phyloP scores from a whole-genome alignment of 768 basidiomycete genomes.

The Kwoniella mangroviensis region DNA sequence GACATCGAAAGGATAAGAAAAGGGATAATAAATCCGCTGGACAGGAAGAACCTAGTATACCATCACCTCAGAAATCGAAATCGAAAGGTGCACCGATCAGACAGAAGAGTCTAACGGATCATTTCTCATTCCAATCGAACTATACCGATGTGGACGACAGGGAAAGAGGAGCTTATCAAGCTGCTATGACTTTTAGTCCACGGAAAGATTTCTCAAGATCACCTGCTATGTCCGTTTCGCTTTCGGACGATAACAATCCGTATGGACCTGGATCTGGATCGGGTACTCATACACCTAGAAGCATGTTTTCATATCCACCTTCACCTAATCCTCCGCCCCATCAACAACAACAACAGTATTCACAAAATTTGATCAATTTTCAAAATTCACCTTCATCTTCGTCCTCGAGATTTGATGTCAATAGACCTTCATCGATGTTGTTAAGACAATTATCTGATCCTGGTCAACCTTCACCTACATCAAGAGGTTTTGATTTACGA shows the following conservation, averaged over 20 bases:
- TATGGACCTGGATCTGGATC: neutral
- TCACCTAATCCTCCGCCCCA: slow-evolving; percentile 9
- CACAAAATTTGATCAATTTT: slow-evolving; percentile 4
- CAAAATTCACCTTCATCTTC: slow-evolving; percentile 5
- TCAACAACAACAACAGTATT: neutral
- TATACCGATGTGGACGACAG: slow-evolving; percentile 9
- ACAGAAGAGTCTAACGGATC: slow-evolving; percentile 21
- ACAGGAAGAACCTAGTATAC: neutral
- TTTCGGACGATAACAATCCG: slow-evolving; percentile 5
- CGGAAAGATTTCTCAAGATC: slow-evolving; percentile 25
- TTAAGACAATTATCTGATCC: slow-evolving; percentile 25
- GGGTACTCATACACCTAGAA: slow-evolving; percentile 19
- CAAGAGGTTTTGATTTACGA: neutral
- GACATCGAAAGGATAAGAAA: slow-evolving; percentile 25
- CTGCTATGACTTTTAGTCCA: slow-evolving; percentile 28
- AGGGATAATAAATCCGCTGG: slow-evolving; percentile 7
- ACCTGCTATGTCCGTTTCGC: slow-evolving; percentile 18
- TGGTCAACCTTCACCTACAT: neutral
- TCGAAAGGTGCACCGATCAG: neutral
- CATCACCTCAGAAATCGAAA: slow-evolving; percentile 3
- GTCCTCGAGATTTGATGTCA: neutral
- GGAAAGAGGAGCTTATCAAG: slow-evolving; percentile 27
- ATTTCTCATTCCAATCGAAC: slow-evolving; percentile 19
- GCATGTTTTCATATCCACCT: slow-evolving; percentile 33
- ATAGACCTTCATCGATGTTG: slow-evolving; percentile 20